A percentile compares a stretch with the other conserved stretches of the same genome.
These are phyloP conservation scores for Neurospora sp. DNA, from an alignment of 495 filamentous ascomycete genomes.

Conservation along the genomic window DNA sequence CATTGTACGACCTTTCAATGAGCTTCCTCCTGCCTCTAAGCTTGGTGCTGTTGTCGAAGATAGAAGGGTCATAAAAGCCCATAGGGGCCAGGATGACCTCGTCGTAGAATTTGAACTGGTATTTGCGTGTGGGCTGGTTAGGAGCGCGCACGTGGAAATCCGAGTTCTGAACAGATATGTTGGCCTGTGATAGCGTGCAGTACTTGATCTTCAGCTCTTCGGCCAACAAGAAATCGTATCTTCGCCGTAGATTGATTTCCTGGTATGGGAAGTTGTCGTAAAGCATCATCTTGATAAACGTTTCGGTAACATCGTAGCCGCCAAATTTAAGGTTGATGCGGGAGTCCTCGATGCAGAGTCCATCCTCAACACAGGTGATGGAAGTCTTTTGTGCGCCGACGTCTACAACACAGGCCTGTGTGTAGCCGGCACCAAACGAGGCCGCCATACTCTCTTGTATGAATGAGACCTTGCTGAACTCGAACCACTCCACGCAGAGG, in stretches of 20 bases:
- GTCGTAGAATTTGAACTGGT: slow-evolving; percentile 90
- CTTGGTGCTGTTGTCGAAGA: slow-evolving; percentile 75
- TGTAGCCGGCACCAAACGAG: slow-evolving; percentile 91
- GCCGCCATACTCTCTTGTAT: slow-evolving; percentile 93
- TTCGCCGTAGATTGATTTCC: slow-evolving; percentile 80
- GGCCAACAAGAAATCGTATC: slow-evolving; percentile 87
- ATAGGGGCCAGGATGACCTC: slow-evolving; percentile 84
- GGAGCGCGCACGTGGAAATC: slow-evolving; percentile 85
- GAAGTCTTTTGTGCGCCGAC: slow-evolving; percentile 97
- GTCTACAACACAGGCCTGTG: slow-evolving; percentile 87
- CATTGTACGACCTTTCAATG: slow-evolving; percentile 76
- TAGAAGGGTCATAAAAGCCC: slow-evolving; percentile 76
- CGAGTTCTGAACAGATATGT: slow-evolving; percentile 68
- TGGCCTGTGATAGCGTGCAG: slow-evolving; percentile 75
- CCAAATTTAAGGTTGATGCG: slow-evolving; percentile 87
- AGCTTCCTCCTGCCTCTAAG: slow-evolving; percentile 66
- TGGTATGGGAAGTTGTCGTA: slow-evolving; percentile 87
- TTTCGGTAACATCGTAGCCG: slow-evolving; percentile 84
- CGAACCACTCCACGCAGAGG: slow-evolving; percentile 76
- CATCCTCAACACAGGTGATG: slow-evolving; percentile 94
- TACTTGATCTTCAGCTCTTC: slow-evolving; percentile 90
- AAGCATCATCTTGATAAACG: slow-evolving; percentile 94
- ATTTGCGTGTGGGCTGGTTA: slow-evolving; percentile 81
- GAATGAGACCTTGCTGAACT: slow-evolving; percentile 79
- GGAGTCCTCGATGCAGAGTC: slow-evolving; percentile 87